Base-by-base conservation (phyloP, 805 yeast genomes). In the Candida krabiensis region DNA sequence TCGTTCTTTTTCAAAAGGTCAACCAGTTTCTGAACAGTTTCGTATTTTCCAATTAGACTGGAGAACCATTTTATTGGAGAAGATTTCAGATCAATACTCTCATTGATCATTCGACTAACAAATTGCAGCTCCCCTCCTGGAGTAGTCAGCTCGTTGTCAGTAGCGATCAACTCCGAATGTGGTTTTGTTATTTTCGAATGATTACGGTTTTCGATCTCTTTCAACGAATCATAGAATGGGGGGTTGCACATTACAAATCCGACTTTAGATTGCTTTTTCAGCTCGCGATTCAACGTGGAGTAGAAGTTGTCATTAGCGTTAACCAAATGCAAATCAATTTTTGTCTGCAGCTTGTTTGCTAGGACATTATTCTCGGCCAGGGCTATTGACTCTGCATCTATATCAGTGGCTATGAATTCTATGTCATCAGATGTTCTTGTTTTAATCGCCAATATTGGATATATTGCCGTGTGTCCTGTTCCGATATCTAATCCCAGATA, bases 201-300 rank as follows among this genome's bases (percentile, higher is more conserved):
- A 7, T 37, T 28, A 12, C 53, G 52, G 3, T 32, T 26, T 4
- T 41, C 35, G 49, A 70, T 42, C 30, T 72, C 78, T 1, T 50
- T 55, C 0, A 18, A 9, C 0, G 71, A 61, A 2, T 47, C 38
- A 47, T 73, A 75, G 46, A 75, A 75, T 2, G 81, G 81, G 3
- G 81, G 81, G 46, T 75, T 75, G 49, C 80, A 75, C 51, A 76
- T 61, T 5, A 66, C 58, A 40, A 73, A 64, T 6, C 50, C 50
- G 1, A 22, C 40, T 42, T 29, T n/a, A 8, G 34, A 15, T 3
- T 30, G 27, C 7, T 19, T 18, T 17, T 46, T 43, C 17, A 43
- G 17, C 5, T 21, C 15, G 6, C 26, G 23, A 4, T 44, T 23
- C 2, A 25, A 29, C 1, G 13, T n/a, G 2, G 28, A 35, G 16